Conservation (phyloP, 108 stramenopile genomes). For the Cyclostephanos tholiformis region DNA sequence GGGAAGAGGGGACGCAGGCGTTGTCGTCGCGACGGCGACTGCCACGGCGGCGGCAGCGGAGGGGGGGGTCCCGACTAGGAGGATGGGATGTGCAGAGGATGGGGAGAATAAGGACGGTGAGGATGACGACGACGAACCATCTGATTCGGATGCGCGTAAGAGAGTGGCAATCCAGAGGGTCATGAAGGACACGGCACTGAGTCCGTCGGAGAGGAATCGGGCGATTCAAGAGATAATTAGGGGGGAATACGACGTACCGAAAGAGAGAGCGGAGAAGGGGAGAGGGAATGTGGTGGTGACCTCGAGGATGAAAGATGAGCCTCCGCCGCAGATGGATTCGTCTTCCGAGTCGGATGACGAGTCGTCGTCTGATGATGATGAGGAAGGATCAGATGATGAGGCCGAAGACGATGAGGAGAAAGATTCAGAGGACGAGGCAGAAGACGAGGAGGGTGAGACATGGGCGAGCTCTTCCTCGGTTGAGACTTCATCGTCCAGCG, state of each 20-base stretch:
- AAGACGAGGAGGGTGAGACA: constrained; percentile 7
- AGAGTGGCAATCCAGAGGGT: constrained; percentile 15
- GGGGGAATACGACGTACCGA: constrained; percentile 8
- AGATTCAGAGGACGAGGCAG: constrained; percentile 5
- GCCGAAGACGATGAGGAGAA: constrained; percentile 2
- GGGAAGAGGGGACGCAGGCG: neutral
- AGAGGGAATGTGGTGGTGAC: neutral
- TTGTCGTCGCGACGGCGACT: neutral
- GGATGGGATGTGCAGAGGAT: neutral
- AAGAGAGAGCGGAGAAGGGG: neutral
- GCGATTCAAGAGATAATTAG: constrained; percentile 39
- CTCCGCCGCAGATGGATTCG: constrained; percentile 2
- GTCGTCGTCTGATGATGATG: constrained; percentile 16
- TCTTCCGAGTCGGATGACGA: constrained; percentile 10
- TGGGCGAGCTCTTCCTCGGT: neutral
- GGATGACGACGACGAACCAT: neutral
- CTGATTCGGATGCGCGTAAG: neutral
- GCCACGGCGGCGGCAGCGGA: constrained; percentile 9
- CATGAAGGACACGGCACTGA: constrained; percentile 31
- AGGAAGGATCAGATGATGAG: constrained; percentile 3
- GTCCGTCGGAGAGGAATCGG: constrained; percentile 25
- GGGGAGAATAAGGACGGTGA: neutral
- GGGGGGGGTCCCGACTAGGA: constrained; percentile 19
- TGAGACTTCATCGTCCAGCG: neutral
- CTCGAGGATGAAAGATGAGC: constrained; percentile 6